phyloP scores from a whole-genome alignment of 345 rosid species.

The Eucalyptus lansdowneana region DNA sequence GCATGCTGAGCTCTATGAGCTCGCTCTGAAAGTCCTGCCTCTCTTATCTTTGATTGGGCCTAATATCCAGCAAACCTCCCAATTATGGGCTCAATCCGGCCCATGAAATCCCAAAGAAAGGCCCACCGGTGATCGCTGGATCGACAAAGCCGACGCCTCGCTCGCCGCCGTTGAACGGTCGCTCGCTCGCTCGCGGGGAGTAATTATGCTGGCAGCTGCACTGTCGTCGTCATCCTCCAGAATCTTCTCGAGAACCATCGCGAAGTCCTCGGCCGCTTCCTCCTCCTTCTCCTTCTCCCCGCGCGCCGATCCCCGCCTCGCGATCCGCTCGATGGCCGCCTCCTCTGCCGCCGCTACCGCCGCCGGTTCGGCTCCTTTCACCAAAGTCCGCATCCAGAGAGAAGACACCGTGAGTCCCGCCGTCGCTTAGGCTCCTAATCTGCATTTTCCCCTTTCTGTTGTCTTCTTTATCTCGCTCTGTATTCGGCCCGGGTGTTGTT shows the following conservation, averaged over 20 bases:
- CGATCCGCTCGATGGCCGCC: conserved; percentile 65
- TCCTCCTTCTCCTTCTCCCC: conserved; percentile 1
- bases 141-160: background rate
- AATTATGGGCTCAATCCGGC: background rate
- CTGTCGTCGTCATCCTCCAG: conserved; percentile 9
- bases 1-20: background rate
- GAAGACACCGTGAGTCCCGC: conserved; percentile 57
- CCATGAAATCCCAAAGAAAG: background rate
- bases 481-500: background rate
- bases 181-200: background rate
- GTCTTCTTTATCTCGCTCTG: background rate
- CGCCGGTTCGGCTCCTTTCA: conserved; percentile 19
- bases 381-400: conserved; percentile 78
- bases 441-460: background rate
- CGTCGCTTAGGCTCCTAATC: background rate
- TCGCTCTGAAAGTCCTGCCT: background rate
- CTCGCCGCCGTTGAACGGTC: background rate
- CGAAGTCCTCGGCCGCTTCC: background rate
- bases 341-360: conserved; percentile 1
- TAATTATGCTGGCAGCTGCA: background rate
- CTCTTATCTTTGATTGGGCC: background rate
- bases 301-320: conserved; percentile 5
- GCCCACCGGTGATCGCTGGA: background rate
- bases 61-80: no score
- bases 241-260: conserved; percentile 8